Base-by-base conservation (phyloP, 2,329 filamentous ascomycete genomes). In the Emergomyces orientalis region DNA sequence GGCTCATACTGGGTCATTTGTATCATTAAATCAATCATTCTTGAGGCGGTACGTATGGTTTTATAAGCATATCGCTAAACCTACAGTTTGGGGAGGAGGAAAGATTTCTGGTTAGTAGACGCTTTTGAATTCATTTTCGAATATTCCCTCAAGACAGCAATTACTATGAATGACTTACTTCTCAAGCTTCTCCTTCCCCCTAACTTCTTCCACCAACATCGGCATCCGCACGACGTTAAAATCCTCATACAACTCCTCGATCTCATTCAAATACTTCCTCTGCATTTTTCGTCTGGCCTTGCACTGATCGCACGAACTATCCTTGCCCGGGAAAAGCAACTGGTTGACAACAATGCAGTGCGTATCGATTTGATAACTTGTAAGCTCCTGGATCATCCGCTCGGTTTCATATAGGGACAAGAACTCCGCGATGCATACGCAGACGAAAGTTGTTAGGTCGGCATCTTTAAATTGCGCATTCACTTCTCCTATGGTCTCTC, bases 161-260 rank as follows among this genome's bases (percentile, higher is more conserved):
- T 39, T 11, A 49, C 34, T 39, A 62, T 17, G 32, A 47, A 17
- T 45, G 55, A 71, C 76, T 70, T 69, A 97, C 77, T 85, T 90
- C 78, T 95, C 91, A 69, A 99, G 79, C 77, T 86, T 93, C 73
- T 97, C 93, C 82, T 95, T 96, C 54, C 94, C 94, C 71, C 94
- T 82, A 11, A 99, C 92, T 79, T 99, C 94, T 76, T 99, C 93
- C 1, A 96, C 90, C 64, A 99, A 79, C 71, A 99, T 78, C 45
- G 94, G 94, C 92, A 99, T 97, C 82, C 93, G 93, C 69, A 99
- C 93, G 47, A 99, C 92, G 74, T 99, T 96, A 80, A 99, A 99
- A 76, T 99, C 94, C 73, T 97, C 92, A 75, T 99, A 99, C 64
- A 99, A 79, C 80, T 99, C 94, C 78, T 96, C 92, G 71, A 97